These are phyloP conservation scores for Penicillium flavigenum DNA, from an alignment of 495 filamentous ascomycete species.

Conservation along the genomic window DNA sequence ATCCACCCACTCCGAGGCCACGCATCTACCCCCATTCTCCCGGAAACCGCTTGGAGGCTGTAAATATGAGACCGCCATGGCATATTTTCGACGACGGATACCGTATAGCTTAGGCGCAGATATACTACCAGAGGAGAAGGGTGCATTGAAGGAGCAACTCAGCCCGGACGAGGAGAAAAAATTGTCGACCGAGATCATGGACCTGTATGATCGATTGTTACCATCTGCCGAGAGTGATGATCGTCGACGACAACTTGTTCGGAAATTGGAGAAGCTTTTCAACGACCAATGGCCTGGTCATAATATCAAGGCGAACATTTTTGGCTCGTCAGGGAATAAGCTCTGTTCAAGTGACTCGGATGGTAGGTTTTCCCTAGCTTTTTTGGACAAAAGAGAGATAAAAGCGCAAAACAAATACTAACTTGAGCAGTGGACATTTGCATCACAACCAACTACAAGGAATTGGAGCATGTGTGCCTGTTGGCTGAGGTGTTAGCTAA, in stretches of 20 bases:
- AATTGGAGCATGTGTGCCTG: conserved; percentile 81
- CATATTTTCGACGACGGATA: conserved; percentile 74
- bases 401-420: conserved; percentile 14
- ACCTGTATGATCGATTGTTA: conserved; percentile 79
- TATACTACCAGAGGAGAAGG: conserved; percentile 64
- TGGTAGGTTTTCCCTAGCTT: conserved; percentile 55
- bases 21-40: conserved; percentile 65
- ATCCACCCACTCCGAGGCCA: conserved; percentile 87
- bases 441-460: conserved; percentile 85
- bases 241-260: conserved; percentile 70
- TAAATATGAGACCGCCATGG: conserved; percentile 77
- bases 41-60: conserved; percentile 62
- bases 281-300: conserved; percentile 89
- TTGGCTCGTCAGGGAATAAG: conserved; percentile 95
- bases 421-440: conserved; percentile 82
- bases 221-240: conserved; percentile 77
- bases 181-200: conserved; percentile 75
- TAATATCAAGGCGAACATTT: conserved; percentile 86
- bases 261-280: conserved; percentile 82
- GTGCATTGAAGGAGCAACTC: conserved; percentile 62
- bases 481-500: conserved; percentile 79
- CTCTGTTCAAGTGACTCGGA: conserved; percentile 96
- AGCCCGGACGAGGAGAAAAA: conserved; percentile 73
- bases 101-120: conserved; percentile 87
- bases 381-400: not conserved